Evolutionary conservation across 768 basidiomycete species (phyloP).

Genomic region (Boletales sp.): DNA sequence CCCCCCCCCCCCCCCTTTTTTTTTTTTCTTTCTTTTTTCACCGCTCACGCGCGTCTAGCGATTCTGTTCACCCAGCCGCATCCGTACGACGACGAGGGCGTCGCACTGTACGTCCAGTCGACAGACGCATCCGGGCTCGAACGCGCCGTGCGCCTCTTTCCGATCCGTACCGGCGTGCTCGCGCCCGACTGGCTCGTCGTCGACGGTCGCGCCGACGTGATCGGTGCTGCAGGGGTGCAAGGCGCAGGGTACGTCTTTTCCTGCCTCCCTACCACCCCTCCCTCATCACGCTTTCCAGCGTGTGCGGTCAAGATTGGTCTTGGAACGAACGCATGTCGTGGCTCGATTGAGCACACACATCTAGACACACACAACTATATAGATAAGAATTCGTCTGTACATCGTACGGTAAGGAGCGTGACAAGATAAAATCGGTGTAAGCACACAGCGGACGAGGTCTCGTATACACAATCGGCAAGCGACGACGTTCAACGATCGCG

Average conservation of each 20-base stretch:
- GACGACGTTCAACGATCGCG: constrained; percentile 8
- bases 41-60: constrained; percentile 19
- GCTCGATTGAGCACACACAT: constrained; percentile 32
- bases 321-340: constrained; percentile 50
- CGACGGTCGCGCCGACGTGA: constrained; percentile 45
- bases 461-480: constrained; percentile 19
- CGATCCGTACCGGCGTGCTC: constrained; percentile 75
- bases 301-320: constrained; percentile 35
- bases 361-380: constrained; percentile 12
- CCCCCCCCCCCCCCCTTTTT: no score
- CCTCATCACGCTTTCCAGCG: constrained; percentile 8
- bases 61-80: constrained; percentile 56
- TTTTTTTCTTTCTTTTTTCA: no score
- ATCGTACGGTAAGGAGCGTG: constrained; percentile 27
- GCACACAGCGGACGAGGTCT: background rate
- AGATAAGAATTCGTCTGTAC: constrained; percentile 24
- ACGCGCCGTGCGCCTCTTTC: constrained; percentile 67
- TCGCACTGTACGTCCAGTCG: constrained; percentile 57
- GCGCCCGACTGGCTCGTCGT: constrained; percentile 78
- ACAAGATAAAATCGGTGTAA: constrained; percentile 21
- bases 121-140: constrained; percentile 60
- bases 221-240: constrained; percentile 69
- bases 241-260: constrained; percentile 65
- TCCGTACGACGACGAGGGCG: constrained; percentile 23
- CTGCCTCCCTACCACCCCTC: no score